Evolutionary conservation across 192 early-diverging fungal genomes (phyloP).

Genomic region (Piromyces sp.): DNA sequence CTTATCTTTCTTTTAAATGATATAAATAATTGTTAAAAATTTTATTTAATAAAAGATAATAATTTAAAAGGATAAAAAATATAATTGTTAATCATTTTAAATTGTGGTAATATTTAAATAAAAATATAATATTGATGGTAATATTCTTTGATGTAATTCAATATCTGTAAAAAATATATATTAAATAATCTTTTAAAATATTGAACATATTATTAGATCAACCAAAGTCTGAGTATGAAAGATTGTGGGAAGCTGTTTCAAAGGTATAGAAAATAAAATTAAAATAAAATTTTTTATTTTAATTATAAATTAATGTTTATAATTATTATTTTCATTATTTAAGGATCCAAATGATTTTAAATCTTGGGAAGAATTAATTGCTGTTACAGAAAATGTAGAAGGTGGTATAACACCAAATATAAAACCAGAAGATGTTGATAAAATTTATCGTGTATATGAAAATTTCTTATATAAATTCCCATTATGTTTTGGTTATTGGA

Average conservation of each 20-base stretch:
- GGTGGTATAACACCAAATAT: constrained; percentile 29
- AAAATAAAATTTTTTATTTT: not conserved
- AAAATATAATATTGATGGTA: too few species aligned
- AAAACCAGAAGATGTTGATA: constrained; percentile 19
- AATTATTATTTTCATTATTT: too few species aligned
- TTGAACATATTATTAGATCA: not conserved
- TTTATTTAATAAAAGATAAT: too few species aligned
- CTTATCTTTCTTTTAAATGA: too few species aligned
- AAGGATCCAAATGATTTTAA: not conserved
- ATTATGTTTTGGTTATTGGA: constrained; percentile 64
- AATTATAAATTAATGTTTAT: too few species aligned
- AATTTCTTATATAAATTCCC: constrained; percentile 50
- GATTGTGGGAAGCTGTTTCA: not conserved
- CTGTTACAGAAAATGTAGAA: constrained; percentile 31
- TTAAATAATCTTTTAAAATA: too few species aligned
- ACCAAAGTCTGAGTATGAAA: not conserved
- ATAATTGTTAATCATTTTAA: too few species aligned
- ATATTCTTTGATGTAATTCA: too few species aligned
- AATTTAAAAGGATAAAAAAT: too few species aligned
- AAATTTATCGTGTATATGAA: constrained; percentile 39
- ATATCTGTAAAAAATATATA: too few species aligned
- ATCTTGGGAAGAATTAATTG: constrained; percentile 17
- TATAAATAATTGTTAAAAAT: too few species aligned
- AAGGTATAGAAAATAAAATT: not conserved
- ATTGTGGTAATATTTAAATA: too few species aligned